These are phyloP conservation scores for Aspergillus intermedius DNA, from an alignment of 2,329 filamentous ascomycete species.

Conservation along the genomic window DNA sequence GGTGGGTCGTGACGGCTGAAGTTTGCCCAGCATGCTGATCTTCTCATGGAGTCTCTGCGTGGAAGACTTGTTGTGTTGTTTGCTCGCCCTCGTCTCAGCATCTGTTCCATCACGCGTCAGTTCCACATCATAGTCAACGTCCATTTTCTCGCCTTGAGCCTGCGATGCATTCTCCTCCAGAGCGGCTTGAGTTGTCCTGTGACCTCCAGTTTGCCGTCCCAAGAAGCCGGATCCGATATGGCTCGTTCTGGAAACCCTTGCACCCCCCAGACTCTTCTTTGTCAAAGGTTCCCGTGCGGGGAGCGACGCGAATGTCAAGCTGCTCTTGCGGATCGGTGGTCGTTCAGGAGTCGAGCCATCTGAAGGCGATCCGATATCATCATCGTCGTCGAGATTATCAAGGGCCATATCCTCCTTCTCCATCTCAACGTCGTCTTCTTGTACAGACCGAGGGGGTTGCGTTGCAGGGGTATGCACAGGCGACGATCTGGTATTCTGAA, in stretches of 20 bases:
- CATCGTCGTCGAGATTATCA: conserved; percentile 31
- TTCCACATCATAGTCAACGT: conserved; percentile 51
- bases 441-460: conserved; percentile 5
- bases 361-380: conserved; percentile 42
- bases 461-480: conserved; percentile 10
- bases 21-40: conserved; percentile 67
- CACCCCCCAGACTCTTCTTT: conserved; percentile 72
- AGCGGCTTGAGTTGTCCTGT: conserved; percentile 26
- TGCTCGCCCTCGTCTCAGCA: conserved; percentile 45
- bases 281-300: conserved; percentile 83
- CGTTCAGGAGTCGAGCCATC: conserved; percentile 46
- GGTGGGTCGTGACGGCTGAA: conserved; percentile 40
- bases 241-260: conserved; percentile 66
- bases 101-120: conserved; percentile 45
- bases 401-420: conserved; percentile 29
- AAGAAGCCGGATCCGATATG: conserved; percentile 71
- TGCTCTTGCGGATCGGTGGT: conserved; percentile 81
- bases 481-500: conserved; percentile 8
- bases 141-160: conserved; percentile 41
- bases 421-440: conserved; percentile 17
- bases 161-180: conserved; percentile 40
- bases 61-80: conserved; percentile 76
- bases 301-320: conserved; percentile 85
- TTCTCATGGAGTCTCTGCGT: conserved; percentile 89
- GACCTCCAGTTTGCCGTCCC: conserved; percentile 63